These are phyloP conservation scores for Avena eriantha DNA, from an alignment of 176 grass and related monocot genomes.

Conservation along the genomic window DNA sequence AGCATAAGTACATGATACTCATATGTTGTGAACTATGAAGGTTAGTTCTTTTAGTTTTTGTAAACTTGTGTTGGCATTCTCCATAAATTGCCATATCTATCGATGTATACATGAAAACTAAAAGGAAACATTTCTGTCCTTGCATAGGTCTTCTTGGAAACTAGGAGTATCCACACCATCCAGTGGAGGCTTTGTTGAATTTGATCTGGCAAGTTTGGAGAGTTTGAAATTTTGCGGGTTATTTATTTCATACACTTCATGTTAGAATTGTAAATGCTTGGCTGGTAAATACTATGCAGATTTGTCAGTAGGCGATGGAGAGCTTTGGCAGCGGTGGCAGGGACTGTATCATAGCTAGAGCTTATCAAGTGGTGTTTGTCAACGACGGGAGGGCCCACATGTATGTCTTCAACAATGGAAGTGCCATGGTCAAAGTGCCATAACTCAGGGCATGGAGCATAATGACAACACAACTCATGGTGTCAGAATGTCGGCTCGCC, in stretches of 20 bases:
- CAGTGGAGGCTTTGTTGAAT: constrained; percentile 73
- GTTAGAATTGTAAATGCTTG: too few relatives aligned
- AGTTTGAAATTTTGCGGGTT: background rate
- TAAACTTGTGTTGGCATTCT: too few relatives aligned
- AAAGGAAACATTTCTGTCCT: too few relatives aligned
- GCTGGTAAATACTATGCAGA: constrained; percentile 40
- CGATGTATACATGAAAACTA: too few relatives aligned
- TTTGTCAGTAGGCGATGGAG: constrained; percentile 73
- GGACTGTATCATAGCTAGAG: constrained; percentile 71
- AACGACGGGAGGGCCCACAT: constrained; percentile 36
- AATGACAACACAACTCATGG: constrained; percentile 38
- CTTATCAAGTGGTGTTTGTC: constrained; percentile 51
- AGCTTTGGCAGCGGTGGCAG: constrained; percentile 71
- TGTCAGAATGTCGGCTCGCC: too few relatives aligned
- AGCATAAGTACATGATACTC: constrained; percentile 55
- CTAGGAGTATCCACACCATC: constrained; percentile 60
- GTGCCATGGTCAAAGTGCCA: constrained; percentile 38
- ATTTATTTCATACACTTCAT: too few relatives aligned
- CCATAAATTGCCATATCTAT: too few relatives aligned
- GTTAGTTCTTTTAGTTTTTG: constrained; percentile 30
- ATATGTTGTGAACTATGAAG: constrained; percentile 73
- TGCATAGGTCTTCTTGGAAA: constrained; percentile 68
- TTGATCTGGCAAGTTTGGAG: constrained; percentile 55
- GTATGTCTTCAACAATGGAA: constrained; percentile 77
- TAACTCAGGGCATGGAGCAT: constrained; percentile 74